Percentiles rank a stretch among this genome's conserved stretches.
Evolutionary conservation across 2,329 filamentous ascomycete species (phyloP).

Genomic region (Cordyceps militaris): DNA sequence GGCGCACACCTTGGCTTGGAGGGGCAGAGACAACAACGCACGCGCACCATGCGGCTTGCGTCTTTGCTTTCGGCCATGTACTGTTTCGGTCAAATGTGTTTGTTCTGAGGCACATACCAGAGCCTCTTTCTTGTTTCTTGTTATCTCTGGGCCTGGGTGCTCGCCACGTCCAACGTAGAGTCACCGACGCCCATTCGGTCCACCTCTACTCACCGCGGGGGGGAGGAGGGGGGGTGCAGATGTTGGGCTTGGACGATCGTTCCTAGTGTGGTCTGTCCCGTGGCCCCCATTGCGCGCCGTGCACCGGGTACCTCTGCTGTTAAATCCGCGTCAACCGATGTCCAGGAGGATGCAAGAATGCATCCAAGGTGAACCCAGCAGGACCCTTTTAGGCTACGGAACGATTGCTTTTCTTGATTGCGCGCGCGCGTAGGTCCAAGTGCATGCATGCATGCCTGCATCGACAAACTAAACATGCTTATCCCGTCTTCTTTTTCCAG

Average conservation of each 20-base stretch:
- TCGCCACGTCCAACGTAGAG: not conserved
- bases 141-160: not conserved
- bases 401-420: not conserved
- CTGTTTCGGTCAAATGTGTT: not conserved
- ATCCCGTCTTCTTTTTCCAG: not conserved
- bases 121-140: not conserved
- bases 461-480: not conserved
- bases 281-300: not conserved
- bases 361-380: not conserved
- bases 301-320: not conserved
- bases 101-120: not conserved
- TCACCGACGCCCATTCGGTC: not conserved
- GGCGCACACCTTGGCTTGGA: not conserved
- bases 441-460: not conserved
- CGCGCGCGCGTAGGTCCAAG: not conserved
- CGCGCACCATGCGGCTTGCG: not conserved
- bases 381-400: not conserved
- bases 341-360: not conserved
- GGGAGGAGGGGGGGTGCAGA: not conserved
- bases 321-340: not conserved
- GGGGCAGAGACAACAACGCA: not conserved
- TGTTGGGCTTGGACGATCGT: not conserved
- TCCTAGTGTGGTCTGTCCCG: not conserved
- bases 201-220: not conserved
- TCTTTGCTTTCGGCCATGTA: not conserved